Evolutionary conservation across 768 basidiomycete species (phyloP).

Genomic region (Dacryopinax spathularia): DNA sequence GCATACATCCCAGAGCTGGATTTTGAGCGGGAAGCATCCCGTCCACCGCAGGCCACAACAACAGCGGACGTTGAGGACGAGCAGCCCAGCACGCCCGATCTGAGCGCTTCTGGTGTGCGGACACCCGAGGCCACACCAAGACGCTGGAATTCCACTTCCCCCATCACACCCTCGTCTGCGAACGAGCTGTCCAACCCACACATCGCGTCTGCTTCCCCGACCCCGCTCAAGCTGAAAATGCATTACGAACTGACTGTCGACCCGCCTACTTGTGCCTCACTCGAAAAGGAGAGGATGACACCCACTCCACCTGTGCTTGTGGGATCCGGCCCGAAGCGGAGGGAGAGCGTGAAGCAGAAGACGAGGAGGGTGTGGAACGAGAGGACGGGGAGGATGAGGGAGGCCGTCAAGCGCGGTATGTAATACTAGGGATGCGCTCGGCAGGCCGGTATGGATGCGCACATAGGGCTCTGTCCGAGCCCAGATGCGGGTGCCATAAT

Average conservation of each 20-base stretch:
- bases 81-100: background rate
- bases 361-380: background rate
- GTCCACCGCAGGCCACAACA: background rate
- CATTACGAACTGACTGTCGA: background rate
- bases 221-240: background rate
- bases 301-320: background rate
- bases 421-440: too few species aligned
- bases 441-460: too few species aligned
- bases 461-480: too few species aligned
- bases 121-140: background rate
- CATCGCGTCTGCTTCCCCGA: background rate
- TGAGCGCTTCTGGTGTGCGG: background rate
- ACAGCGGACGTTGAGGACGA: background rate
- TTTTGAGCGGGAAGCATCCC: background rate
- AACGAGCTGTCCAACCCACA: background rate
- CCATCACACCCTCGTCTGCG: background rate
- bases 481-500: too few species aligned
- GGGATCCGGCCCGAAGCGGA: too few species aligned
- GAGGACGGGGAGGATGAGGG: background rate
- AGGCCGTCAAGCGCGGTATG: background rate
- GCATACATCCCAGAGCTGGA: conserved; percentile 1
- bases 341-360: background rate
- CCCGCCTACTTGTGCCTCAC: background rate
- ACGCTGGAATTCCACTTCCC: background rate
- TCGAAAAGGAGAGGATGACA: background rate